Conservation (phyloP, 164 flowering plant species). For the Vitis cinerea region DNA sequence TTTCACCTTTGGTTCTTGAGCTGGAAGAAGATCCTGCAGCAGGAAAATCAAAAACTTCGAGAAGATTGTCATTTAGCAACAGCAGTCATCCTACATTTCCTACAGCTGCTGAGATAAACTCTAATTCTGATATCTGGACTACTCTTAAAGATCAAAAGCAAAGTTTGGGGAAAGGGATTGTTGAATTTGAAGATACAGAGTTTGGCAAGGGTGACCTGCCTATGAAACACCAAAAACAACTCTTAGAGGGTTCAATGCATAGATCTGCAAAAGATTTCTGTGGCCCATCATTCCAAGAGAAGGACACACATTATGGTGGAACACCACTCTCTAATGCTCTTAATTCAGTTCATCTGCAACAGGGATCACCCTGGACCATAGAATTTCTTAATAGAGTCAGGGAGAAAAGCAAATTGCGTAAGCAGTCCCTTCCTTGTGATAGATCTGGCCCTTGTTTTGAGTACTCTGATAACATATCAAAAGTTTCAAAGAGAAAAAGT, state of each 20-base stretch:
- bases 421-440: conserved; percentile 44
- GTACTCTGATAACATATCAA: conserved; percentile 32
- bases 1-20: conserved; percentile 22
- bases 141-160: conserved; percentile 23
- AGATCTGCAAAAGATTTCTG: conserved; percentile 21
- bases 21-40: conserved; percentile 25
- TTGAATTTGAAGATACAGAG: conserved; percentile 16
- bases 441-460: conserved; percentile 30
- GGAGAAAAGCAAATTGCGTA: conserved; percentile 64
- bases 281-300: conserved; percentile 24
- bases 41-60: conserved; percentile 26
- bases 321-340: conserved; percentile 61
- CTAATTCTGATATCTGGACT: conserved; percentile 30
- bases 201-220: conserved; percentile 19
- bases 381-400: conserved; percentile 83
- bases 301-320: conserved; percentile 23
- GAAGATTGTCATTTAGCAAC: conserved; percentile 37
- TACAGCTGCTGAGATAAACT: conserved; percentile 36
- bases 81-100: conserved; percentile 34
- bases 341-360: conserved; percentile 36
- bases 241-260: conserved; percentile 19
- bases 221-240: conserved; percentile 20
- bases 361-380: conserved; percentile 84
- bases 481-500: conserved; percentile 60
- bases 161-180: conserved; percentile 15